Conservation (phyloP, 345 rosid genomes). For the Anastatica hierochuntica region DNA sequence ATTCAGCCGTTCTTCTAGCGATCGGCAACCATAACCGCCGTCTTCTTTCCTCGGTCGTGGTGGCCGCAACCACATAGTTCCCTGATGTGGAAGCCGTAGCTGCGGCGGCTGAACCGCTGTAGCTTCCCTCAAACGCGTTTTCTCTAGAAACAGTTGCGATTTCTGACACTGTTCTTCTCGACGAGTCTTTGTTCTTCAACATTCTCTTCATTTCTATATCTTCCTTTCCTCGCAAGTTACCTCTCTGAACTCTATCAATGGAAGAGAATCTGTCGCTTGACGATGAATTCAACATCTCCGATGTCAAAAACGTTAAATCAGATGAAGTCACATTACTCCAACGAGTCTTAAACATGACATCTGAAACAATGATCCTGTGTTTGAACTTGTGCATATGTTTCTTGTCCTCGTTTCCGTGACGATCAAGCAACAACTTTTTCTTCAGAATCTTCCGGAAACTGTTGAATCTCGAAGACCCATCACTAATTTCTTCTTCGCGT, state of each 20-base stretch:
- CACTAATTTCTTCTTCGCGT: constrained; percentile 44
- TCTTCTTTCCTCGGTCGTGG: constrained; percentile 33
- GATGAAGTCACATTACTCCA: constrained; percentile 89
- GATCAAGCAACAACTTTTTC: constrained; percentile 15
- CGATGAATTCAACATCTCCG: constrained; percentile 47
- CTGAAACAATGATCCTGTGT: constrained; percentile 63
- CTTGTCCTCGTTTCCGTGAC: constrained; percentile 3
- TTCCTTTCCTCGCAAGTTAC: constrained; percentile 13
- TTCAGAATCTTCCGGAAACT: constrained; percentile 52
- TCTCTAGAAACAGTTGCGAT: constrained; percentile 53
- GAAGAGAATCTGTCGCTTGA: constrained; percentile 47
- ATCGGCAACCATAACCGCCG: constrained; percentile 69
- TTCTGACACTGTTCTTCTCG: constrained; percentile 64
- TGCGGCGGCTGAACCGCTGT: background rate
- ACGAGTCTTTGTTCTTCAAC: constrained; percentile 9
- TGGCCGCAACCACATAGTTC: background rate
- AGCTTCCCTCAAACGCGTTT: background rate
- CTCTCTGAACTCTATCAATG: constrained; percentile 5
- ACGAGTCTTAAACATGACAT: constrained; percentile 47
- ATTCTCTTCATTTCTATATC: constrained; percentile 9
- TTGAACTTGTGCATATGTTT: constrained; percentile 43
- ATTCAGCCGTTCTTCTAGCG: constrained; percentile 52
- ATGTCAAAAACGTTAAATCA: constrained; percentile 56
- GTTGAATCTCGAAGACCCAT: constrained; percentile 27
- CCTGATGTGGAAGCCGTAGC: constrained; percentile 11